These are phyloP conservation scores for Orbilia blumenaviensis DNA, from an alignment of 2,329 filamentous ascomycete species.

Conservation along the genomic window DNA sequence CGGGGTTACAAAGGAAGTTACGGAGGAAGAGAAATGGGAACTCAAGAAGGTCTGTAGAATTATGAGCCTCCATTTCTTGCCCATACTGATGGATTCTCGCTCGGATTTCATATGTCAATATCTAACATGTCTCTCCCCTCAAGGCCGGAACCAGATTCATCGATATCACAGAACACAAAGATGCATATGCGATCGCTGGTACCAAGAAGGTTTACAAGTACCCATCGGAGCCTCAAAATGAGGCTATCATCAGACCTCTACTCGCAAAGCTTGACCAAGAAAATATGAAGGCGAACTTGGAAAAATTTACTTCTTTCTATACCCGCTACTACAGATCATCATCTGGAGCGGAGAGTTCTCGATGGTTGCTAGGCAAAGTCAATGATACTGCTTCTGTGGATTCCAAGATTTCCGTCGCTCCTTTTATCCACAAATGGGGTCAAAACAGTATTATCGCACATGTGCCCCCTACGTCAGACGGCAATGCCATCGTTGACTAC, in stretches of 20 bases:
- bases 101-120: too few species aligned
- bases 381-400: constrained; percentile 72
- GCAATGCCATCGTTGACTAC: not conserved
- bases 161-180: constrained; percentile 82
- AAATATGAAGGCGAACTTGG: constrained; percentile 79
- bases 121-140: not conserved
- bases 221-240: constrained; percentile 72
- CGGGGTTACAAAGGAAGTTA: constrained; percentile 84
- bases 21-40: constrained; percentile 94
- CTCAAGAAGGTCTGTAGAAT: constrained; percentile 75
- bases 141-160: constrained; percentile 89
- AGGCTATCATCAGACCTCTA: constrained; percentile 73
- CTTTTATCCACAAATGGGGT: constrained; percentile 84
- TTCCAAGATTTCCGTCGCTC: constrained; percentile 58
- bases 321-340: constrained; percentile 73
- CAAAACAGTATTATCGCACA: constrained; percentile 91
- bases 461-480: constrained; percentile 68
- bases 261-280: constrained; percentile 75
- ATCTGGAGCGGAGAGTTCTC: constrained; percentile 82
- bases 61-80: not conserved
- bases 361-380: constrained; percentile 83
- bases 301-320: constrained; percentile 80
- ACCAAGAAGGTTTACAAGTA: constrained; percentile 68
- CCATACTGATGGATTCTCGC: not conserved
- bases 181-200: constrained; percentile 67